These are phyloP conservation scores for Pyricularia pennisetigena DNA, from an alignment of 2,329 filamentous ascomycete species.

Conservation along the genomic window DNA sequence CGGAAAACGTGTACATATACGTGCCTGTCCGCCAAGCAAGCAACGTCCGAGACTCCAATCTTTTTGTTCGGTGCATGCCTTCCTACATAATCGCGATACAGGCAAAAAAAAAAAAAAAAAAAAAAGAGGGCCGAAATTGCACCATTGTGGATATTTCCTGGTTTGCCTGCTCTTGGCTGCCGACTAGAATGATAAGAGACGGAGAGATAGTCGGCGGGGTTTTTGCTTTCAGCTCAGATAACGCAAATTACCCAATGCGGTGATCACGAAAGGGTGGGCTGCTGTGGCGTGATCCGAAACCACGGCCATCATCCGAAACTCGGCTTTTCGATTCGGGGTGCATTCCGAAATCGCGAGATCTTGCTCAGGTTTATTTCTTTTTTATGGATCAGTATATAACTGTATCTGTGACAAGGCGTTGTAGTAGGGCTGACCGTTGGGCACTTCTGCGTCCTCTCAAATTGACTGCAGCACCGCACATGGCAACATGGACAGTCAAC, in stretches of 20 bases:
- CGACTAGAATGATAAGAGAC: neutral
- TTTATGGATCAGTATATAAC: neutral
- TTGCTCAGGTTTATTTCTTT: too few relatives aligned
- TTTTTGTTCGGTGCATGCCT: too few relatives aligned
- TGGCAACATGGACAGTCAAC: neutral
- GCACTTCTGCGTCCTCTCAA: neutral
- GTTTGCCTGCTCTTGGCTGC: neutral
- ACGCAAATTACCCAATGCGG: neutral
- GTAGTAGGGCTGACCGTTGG: too few relatives aligned
- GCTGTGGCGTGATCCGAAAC: neutral
- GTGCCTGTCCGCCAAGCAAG: neutral
- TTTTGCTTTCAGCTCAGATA: neutral
- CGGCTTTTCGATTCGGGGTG: neutral
- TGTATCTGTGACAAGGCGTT: too few relatives aligned
- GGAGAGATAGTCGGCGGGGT: neutral
- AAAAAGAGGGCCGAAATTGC: neutral
- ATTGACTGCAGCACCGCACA: neutral
- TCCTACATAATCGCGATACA: neutral
- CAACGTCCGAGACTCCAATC: neutral
- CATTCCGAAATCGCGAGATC: neutral
- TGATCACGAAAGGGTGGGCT: neutral
- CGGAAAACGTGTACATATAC: neutral
- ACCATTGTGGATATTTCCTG: neutral
- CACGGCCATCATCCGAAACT: neutral
- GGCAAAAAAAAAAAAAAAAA: neutral